Evolutionary conservation across 2,329 filamentous ascomycete species (phyloP), one percentile per base, ranked within the genome.

Genomic region (Sclerotinia spermophila): DNA sequence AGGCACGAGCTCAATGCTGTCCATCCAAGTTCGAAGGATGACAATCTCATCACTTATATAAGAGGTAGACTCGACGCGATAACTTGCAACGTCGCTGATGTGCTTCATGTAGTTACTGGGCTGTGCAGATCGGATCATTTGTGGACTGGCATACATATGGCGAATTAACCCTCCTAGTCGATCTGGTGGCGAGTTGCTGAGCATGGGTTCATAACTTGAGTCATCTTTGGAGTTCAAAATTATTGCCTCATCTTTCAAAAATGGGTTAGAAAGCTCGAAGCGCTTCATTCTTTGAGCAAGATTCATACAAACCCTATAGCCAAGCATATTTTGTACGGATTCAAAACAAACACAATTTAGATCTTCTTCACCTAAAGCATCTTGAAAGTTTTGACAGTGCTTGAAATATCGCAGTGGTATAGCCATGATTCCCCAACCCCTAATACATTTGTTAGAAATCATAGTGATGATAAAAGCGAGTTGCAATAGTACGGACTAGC

Each of bases 351-450:
- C 51, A 40, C 13, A 21, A 6, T 61, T 53, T 21, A 67, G n/a
- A 56, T 69, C 35, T 15, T 53, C 24, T 48, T 51, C 53, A 10
- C 69, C 70, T n/a, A 72, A 61, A 56, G 71, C 62, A 40, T 73
- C 73, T 70, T 72, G 67, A 68, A 70, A 61, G 62, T 45, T 68
- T 8, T 60, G 71, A 19, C 65, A 38, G 5, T 5, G 65, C 67
- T 72, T 75, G 58, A 78, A 77, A 53, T 69, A 71, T 13, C 56
- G 42, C n/a, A 72, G 44, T 27, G 74, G 76, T 40, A 79, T 67
- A 40, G 73, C 70, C 17, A 78, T 33, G 24, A 78, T 72, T 4
- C 76, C 77, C 78, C 77, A 79, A 15, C 76, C 76, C 74, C 74
- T 77, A 44, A 21, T 1, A 17, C 15, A 27, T 4, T 53, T 19